Evolutionary conservation across 768 basidiomycete genomes (phyloP).

Genomic region (Podaxis carcinomalis): DNA sequence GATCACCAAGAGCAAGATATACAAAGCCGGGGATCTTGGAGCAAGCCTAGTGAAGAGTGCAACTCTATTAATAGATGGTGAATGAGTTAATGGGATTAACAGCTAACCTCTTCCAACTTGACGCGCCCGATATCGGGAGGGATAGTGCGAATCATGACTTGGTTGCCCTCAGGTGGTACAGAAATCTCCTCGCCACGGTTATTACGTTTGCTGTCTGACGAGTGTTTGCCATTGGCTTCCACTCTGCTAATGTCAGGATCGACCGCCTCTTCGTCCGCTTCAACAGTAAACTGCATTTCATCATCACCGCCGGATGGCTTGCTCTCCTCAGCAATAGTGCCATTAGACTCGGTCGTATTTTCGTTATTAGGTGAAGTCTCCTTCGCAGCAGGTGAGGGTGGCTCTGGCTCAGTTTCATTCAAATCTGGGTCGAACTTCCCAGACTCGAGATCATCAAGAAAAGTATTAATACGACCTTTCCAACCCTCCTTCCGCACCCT

Average conservation of each 20-base stretch:
- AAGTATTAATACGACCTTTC: conserved; percentile 66
- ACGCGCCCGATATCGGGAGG: conserved; percentile 88
- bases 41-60: conserved; percentile 52
- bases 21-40: conserved; percentile 75
- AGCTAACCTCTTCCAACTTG: conserved; percentile 79
- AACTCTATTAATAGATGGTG: conserved; percentile 5
- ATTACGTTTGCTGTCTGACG: conserved; percentile 38
- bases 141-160: conserved; percentile 93
- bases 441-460: conserved; percentile 75
- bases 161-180: conserved; percentile 73
- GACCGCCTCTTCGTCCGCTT: conserved; percentile 65
- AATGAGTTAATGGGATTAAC: conserved; percentile 12
- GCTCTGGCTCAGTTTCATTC: conserved; percentile 54
- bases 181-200: conserved; percentile 72
- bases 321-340: conserved; percentile 42
- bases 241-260: conserved; percentile 53
- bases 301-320: conserved; percentile 55
- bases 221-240: conserved; percentile 56
- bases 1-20: conserved; percentile 89
- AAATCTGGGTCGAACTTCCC: conserved; percentile 84
- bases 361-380: conserved; percentile 45
- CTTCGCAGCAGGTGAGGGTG: conserved; percentile 46
- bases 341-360: conserved; percentile 34
- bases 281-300: conserved; percentile 71
- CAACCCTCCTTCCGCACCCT: conserved; percentile 84